Evolutionary conservation across 1,284 basidiomycete genomes (phyloP), one percentile per base, ranked within the genome.

Genomic region (Phellinidium pouzarii): DNA sequence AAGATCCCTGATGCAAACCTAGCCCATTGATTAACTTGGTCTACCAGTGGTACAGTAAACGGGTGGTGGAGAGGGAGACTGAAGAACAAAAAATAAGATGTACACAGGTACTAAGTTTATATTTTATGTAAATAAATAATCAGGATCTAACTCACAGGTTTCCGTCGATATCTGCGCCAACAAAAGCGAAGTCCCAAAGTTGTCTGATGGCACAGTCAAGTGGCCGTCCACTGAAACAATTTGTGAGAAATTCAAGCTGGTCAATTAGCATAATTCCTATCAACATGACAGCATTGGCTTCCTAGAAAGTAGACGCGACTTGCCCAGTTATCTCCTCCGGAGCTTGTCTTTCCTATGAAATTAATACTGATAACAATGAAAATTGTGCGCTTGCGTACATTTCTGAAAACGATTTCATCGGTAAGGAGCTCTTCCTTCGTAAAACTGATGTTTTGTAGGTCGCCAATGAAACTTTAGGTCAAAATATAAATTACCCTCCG

Each of bases 111-210:
- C 29, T 25, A 29, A 19, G 25, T 19, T 5, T 3, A 23, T 22
- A 12, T 29, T 22, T 11, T 41, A 34, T 41, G 34, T 14, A 8
- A 25, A 25, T 31, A 22, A 51, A 20, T 14, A n/a, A n/a, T n/a
- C n/a, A n/a, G n/a, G n/a, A n/a, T n/a, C 22, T 19, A 37, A 65
- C 71, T 27, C 54, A 76, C 75, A 79, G 60, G 2, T 62, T 64
- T 36, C 62, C 66, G 56, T 73, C 70, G 41, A 80, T 78, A 58
- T 79, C 76, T 37, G 77, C 69, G 4, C 77, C 78, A 11, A 76
- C 78, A 60, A 78, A 79, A 2, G 78, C 75, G 57, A 80, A 79
- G 60, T 79, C 67, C 77, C 77, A 80, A 3, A 79, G 67, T 52
- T 78, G 75, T 52, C 47, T 50, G 4, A 62, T 68, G 3, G 61